Conservation (phyloP, 768 basidiomycete genomes). For the Podaxis carcinomalis region DNA sequence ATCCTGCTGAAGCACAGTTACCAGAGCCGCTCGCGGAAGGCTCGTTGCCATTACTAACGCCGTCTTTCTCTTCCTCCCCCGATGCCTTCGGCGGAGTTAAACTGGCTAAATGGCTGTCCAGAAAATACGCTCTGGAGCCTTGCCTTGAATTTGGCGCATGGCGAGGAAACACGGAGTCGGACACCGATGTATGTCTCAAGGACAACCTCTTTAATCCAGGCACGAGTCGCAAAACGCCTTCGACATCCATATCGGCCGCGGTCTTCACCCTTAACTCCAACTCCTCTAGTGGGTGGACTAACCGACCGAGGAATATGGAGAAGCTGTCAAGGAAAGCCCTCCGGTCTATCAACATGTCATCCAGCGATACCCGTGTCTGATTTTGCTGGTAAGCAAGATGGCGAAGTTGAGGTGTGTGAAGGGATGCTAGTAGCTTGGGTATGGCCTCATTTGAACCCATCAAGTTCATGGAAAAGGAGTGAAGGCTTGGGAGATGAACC, state of each 20-base stretch:
- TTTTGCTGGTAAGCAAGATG: neutral
- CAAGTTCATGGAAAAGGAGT: neutral
- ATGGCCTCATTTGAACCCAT: neutral
- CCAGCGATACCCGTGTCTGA: neutral
- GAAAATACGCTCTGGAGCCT: too few relatives aligned
- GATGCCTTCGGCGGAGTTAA: neutral
- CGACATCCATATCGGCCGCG: neutral
- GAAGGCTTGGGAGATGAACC: too few relatives aligned
- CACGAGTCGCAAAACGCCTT: neutral
- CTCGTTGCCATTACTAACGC: neutral
- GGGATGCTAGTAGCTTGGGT: neutral
- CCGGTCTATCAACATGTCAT: too few relatives aligned
- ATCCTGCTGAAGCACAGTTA: neutral
- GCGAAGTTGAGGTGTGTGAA: neutral
- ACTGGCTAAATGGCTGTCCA: neutral
- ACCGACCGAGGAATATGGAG: neutral
- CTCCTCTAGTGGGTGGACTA: neutral
- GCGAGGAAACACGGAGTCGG: neutral
- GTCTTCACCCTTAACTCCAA: neutral
- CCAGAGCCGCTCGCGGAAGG: neutral
- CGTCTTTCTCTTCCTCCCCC: neutral
- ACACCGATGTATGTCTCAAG: neutral
- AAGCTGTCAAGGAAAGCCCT: neutral
- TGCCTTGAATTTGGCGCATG: too few relatives aligned
- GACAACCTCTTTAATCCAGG: neutral